Base-by-base conservation (phyloP, 768 basidiomycete genomes). In the Tylopilus rubrobrunneus region DNA sequence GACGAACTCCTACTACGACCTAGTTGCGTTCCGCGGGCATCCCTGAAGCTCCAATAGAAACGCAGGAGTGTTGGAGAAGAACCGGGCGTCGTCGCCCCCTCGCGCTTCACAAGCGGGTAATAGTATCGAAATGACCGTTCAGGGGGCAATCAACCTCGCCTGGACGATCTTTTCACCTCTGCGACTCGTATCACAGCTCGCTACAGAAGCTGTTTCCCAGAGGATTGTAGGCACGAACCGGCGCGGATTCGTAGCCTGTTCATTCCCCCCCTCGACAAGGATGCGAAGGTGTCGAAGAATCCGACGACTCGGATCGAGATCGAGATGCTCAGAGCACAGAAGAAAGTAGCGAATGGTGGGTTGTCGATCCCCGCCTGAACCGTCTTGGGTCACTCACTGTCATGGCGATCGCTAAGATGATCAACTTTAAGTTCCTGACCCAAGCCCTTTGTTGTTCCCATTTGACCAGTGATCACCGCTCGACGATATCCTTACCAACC, bases 241-340 rank as follows among this genome's bases (percentile, higher is more conserved):
- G 45, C 49, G 2, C 53, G 25, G 17, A 41, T 57, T 17, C 53
- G 48, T 1, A 52, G 45, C 23, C 0, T 51, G 19, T 57, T 54
- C 23, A 17, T 47, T 2, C 51, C 63, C 5, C n/a, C 49, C 17
- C 57, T 56, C 12, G 53, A 51, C 15, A 28, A 48, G 29, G 33
- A 36, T 1, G n/a, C 10, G 12, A 51, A 53, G 21, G 39, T 7
- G 3, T 49, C 45, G 14, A 55, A 7, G 31, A 50, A 57, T 33
- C 23, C 40, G 1, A 19, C 15, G 21, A 55, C 50, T 7, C 52
- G 48, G 19, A 53, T 48, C 1, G 56, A 54, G 42, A 52, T 63
- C 17, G 48, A 58, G 41, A 39, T 58, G n/a, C 47, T 49, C 0
- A 29, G 56, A n/a, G 27, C 45, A 5, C 51, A 4, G 45, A 59